Conservation (phyloP, 106 monocot species). For the Phalaenopsis aphrodite region DNA sequence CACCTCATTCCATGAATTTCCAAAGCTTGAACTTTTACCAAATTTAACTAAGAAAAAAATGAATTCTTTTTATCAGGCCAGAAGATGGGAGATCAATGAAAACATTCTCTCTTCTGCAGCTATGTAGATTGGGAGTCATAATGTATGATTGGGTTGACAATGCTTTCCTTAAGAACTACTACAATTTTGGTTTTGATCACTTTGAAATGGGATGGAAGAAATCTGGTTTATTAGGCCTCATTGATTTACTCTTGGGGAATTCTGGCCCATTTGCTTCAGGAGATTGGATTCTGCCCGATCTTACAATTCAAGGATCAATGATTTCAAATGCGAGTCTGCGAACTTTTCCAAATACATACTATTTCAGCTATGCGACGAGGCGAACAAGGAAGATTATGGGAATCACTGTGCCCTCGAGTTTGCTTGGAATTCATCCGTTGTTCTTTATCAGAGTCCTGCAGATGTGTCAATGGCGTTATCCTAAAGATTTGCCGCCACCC, state of each 20-base stretch:
- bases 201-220: slow-evolving; percentile 60
- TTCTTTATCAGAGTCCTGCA: slow-evolving; percentile 67
- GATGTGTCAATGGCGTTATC: slow-evolving; percentile 70
- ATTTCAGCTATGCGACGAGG: slow-evolving; percentile 90
- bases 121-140: slow-evolving; percentile 55
- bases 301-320: slow-evolving; percentile 69
- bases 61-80: slow-evolving; percentile 26
- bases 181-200: slow-evolving; percentile 94
- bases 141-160: slow-evolving; percentile 85
- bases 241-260: slow-evolving; percentile 51
- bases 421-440: slow-evolving; percentile 59
- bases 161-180: slow-evolving; percentile 75
- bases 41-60: background rate
- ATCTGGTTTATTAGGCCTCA: slow-evolving; percentile 51
- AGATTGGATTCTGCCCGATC: slow-evolving; percentile 90
- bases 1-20: background rate
- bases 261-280: slow-evolving; percentile 70
- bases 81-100: slow-evolving; percentile 75
- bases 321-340: slow-evolving; percentile 39
- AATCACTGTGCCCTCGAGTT: slow-evolving; percentile 46
- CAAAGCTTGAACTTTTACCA: background rate
- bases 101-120: slow-evolving; percentile 64
- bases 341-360: slow-evolving; percentile 75
- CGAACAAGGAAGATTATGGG: slow-evolving; percentile 58
- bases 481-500: slow-evolving; percentile 32